Conservation (phyloP, 1,284 basidiomycete species). For the Xerocomus nothofagi region DNA sequence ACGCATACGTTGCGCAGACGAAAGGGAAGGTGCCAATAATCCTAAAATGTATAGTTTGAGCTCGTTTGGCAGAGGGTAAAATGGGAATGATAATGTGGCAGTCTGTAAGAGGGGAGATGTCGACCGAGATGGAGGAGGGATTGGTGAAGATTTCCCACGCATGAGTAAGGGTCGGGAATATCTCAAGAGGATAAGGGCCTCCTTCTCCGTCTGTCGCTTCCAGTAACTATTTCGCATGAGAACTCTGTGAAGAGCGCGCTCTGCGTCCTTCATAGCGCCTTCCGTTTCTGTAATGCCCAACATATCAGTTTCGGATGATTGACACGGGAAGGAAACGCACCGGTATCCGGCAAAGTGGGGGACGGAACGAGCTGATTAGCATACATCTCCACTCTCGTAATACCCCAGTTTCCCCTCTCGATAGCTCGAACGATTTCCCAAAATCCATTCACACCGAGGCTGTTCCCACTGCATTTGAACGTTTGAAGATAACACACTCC, state of each 20-base stretch:
- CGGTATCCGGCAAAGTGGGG: conserved; percentile 3
- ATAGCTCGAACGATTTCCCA: conserved; percentile 48
- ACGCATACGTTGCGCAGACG: conserved; percentile 52
- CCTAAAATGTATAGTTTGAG: conserved; percentile 59
- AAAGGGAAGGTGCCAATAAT: conserved; percentile 58
- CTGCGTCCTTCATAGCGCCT: conserved; percentile 39
- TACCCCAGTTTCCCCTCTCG: conserved; percentile 47
- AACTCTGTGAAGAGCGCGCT: conserved; percentile 40
- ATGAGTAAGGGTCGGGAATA: conserved; percentile 54
- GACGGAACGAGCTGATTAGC: conserved; percentile 42
- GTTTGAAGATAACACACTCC: conserved; percentile 46
- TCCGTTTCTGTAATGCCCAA: conserved; percentile 19
- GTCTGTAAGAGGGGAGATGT: conserved; percentile 22
- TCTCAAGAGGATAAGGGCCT: conserved; percentile 53
- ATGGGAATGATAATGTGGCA: conserved; percentile 36
- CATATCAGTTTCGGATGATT: background rate
- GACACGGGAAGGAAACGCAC: conserved; percentile 7
- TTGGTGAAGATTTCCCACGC: conserved; percentile 20
- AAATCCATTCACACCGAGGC: conserved; percentile 47
- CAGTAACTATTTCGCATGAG: conserved; percentile 51
- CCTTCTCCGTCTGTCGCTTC: conserved; percentile 45
- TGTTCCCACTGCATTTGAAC: conserved; percentile 59
- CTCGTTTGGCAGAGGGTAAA: conserved; percentile 55
- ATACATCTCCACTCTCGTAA: conserved; percentile 52
- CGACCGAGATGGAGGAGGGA: conserved; percentile 5